Base-by-base conservation (phyloP, 768 basidiomycete species). In the Agrocybe praecox region DNA sequence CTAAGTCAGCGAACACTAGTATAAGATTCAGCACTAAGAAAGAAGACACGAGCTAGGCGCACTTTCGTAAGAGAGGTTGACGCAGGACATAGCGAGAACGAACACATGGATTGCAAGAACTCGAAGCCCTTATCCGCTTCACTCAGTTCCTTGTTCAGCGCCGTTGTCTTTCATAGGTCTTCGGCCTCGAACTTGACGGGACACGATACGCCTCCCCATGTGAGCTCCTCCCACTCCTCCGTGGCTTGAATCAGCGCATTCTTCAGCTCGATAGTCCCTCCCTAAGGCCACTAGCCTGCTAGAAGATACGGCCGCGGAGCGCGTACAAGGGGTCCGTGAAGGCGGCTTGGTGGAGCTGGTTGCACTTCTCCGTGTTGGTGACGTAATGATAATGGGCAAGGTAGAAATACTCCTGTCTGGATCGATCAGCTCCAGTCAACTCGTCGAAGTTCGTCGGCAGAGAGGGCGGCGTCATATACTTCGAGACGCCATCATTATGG, bases 361-460 rank as follows among this genome's bases (percentile, higher is more conserved):
- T 84, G 76, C 53, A 72, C 74, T 73, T 59, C 71, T 64, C 60
- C 65, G 78, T 82, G 74, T 55, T 72, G 48, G 62, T 68, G 72
- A 74, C 67, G 66, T 83, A 82, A 71, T 82, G 75, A 65, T 70
- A 80, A 53, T 83, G 81, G 62, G 78, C 68, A 64, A 84, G 74
- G 73, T 81, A 74, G 72, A 76, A 64, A 62, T 67, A 66, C 67
- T 59, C 57, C 64, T 50, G 75, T 46, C 49, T 0, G 58, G 18
- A 67, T 65, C 60, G 71, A 72, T 78, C 51, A 62, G 65, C 36
- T 71, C 80, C 63, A 40, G 72, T 68, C 65, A 83, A 47, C 19
- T 78, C 68, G 65, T 77, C 66, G 14, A 76, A 49, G 44, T 79
- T 74, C 61, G 69, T 71, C 55, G 80, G 82, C 48, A 76, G 71